phyloP scores from a whole-genome alignment of 805 yeast species.

The Starmerella apicola region DNA sequence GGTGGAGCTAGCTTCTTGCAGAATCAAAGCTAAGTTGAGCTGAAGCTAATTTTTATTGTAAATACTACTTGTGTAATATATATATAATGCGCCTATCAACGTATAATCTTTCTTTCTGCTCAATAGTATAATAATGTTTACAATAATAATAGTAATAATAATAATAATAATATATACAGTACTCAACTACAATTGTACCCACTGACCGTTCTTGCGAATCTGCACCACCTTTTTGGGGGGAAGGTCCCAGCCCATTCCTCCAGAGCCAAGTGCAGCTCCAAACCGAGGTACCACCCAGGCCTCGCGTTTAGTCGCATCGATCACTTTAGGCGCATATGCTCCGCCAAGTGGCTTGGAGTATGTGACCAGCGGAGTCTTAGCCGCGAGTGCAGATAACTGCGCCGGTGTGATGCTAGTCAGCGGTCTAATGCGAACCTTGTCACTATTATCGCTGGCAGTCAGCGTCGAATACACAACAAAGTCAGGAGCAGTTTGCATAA shows the following conservation, averaged over 20 bases:
- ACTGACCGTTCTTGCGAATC: constrained; percentile 49
- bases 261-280: constrained; percentile 73
- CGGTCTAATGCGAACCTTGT: constrained; percentile 52
- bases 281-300: constrained; percentile 85
- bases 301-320: constrained; percentile 57
- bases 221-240: constrained; percentile 71
- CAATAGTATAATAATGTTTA: no score
- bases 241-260: constrained; percentile 85
- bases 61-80: no score
- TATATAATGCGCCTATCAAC: neutral
- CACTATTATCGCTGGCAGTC: constrained; percentile 38
- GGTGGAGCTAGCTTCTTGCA: no score
- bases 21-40: no score
- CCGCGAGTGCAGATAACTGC: constrained; percentile 68
- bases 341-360: constrained; percentile 88
- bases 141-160: neutral
- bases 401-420: constrained; percentile 63
- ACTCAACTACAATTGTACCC: constrained; percentile 44
- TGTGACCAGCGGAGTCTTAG: constrained; percentile 55
- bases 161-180: neutral
- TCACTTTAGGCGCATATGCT: constrained; percentile 68
- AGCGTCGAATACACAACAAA: constrained; percentile 63
- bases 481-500: constrained; percentile 60
- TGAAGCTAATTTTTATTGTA: no score
- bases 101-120: no score